These are phyloP conservation scores for Leishmania gerbilli DNA, from an alignment of 208 protist genomes.

Conservation along the genomic window DNA sequence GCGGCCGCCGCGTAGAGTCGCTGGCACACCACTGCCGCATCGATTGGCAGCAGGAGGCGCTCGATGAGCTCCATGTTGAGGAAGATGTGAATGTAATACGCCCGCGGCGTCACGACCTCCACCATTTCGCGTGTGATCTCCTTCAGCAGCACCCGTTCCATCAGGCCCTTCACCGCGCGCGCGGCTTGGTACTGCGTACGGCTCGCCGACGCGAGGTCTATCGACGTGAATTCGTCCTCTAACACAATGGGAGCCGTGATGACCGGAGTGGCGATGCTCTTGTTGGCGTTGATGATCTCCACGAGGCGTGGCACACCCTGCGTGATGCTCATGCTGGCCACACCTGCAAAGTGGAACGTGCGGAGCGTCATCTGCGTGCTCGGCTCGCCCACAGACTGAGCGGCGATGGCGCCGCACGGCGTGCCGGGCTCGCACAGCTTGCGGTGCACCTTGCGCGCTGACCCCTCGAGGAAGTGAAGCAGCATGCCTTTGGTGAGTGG, in stretches of 20 bases:
- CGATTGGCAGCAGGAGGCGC: constrained; percentile 93
- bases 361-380: constrained; percentile 99
- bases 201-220: constrained; percentile 9
- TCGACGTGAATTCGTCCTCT: constrained; percentile 20
- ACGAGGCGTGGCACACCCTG: constrained; percentile 97
- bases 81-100: constrained; percentile 93
- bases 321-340: constrained; percentile 99
- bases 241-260: constrained; percentile 94
- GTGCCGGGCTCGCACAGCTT: constrained; percentile 97
- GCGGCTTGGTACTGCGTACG: constrained; percentile 47
- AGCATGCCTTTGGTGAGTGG: constrained; percentile 77
- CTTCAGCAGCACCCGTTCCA: constrained; percentile 92
- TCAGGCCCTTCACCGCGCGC: constrained; percentile 88
- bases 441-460: constrained; percentile 80
- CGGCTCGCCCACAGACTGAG: constrained; percentile 99
- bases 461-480: constrained; percentile 68
- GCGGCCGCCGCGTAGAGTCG: constrained; percentile 76
- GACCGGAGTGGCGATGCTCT: constrained; percentile 98
- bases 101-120: constrained; percentile 78
- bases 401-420: constrained; percentile 98
- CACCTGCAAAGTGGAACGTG: constrained; percentile 99
- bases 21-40: constrained; percentile 70
- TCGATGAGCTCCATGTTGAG: constrained; percentile 94
- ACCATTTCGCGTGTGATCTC: constrained; percentile 88
- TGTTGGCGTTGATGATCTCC: constrained; percentile 99